Base-by-base conservation (phyloP, 2,329 filamentous ascomycete genomes). In the Penicillium sp. region DNA sequence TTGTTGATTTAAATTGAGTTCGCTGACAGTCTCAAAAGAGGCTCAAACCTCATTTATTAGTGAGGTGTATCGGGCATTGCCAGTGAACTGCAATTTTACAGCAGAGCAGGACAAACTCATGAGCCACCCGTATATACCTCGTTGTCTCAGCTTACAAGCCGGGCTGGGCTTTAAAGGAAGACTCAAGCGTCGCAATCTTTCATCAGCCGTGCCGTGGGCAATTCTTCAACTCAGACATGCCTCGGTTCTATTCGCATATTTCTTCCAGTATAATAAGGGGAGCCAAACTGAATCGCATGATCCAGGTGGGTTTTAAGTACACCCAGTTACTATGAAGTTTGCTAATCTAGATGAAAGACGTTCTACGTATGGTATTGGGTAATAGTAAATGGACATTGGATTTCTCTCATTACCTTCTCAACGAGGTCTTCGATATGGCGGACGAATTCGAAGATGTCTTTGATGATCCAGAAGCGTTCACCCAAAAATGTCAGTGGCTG, bases 341-440 rank as follows among this genome's bases (percentile, higher is more conserved):
- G 23, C 53, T 61, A 56, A 67, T 38, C 8, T 6, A 18, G 8
- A 16, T 30, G 19, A 23, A 53, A 85, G 90, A 93, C 67, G 84
- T 90, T 11, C 82, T 93, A 2, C 83, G 86, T 38, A 83, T 86
- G 41, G 76, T 95, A 10, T 82, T 86, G 5, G 89, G 90, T 19
- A 88, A 91, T 51, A 84, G 88, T 4, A 86, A 83, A 66, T 97
- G 92, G 92, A 84, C 84, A 0, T 78, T 91, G 34, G 87, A 93
- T 58, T 77, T 86, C 47, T 78, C 81, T 56, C 74, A 79, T 18
- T 84, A 79, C 64, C 72, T 85, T 27, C 66, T 85, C 38, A 79
- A 83, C 61, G 79, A 81, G 29, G 68, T 86, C 36, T 74, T 78
- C 51, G 68, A 74, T 16, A 67, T 79, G 32, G 71, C 73, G 13